Evolutionary conservation across 805 yeast genomes (phyloP), one percentile per base, ranked within the genome.

Genomic region (Peterozyma toletana): DNA sequence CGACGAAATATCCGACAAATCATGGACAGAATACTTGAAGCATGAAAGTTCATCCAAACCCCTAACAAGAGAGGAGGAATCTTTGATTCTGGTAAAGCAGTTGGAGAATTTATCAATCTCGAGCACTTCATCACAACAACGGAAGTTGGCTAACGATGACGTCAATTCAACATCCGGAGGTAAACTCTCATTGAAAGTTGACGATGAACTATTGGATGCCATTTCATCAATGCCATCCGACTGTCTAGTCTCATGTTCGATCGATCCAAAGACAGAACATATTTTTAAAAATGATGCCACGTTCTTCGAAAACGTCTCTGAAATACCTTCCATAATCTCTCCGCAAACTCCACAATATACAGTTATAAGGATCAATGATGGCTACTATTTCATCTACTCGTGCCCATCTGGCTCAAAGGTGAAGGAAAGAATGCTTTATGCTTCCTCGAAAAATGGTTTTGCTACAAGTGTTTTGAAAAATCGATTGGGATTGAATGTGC

Each of bases 401-500:
- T 90, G 96, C 61, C 98, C 99, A 3, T 79, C 95, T 0, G 89
- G 90, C 1, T 83, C 96, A 37, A 82, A 80, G 62, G 93, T 93
- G 35, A 85, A 83, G 60, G 93, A 89, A 42, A 75, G 98, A 54
- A 91, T 91, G 97, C 60, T 89, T 41, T 88, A 89, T 56, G 98
- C 99, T 1, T 77, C 96, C 2, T 83, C 83, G 48, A 83, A 80
- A 56, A 71, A 70, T 42, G 84, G 83, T 7, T 71, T 84, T 43
- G 61, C 80, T 31, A 44, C 37, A 17, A 70, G 67, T 38, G 69
- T 73, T 46, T 64, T 85, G 56, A 68, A 71, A 47, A 48, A 56
- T 15, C 45, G 56, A 7, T 63, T 63, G 37, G 58, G 57, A 1
- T 52, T 71, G 33, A 56, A 58, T 9, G 59, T 81, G 18, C 68